These are phyloP conservation scores for Penicillium carneum DNA, from an alignment of 2,329 filamentous ascomycete genomes.

Conservation along the genomic window DNA sequence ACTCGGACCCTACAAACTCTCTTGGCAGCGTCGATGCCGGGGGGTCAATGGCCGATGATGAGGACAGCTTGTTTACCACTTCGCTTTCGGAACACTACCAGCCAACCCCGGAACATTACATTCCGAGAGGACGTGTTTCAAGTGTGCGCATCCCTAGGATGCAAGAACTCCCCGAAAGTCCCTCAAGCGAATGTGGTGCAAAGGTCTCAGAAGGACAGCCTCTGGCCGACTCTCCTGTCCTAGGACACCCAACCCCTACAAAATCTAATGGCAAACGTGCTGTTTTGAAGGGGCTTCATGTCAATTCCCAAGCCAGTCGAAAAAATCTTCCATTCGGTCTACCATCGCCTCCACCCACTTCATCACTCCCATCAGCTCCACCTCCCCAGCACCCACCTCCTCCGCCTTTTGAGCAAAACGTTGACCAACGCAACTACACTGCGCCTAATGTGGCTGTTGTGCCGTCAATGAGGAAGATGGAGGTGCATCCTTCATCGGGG, in stretches of 20 bases:
- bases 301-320: conserved; percentile 22
- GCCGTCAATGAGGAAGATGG: conserved; percentile 18
- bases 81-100: conserved; percentile 26
- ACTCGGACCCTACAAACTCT: conserved; percentile 18
- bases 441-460: conserved; percentile 20
- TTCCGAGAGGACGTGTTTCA: conserved; percentile 23
- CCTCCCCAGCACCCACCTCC: conserved; percentile 32
- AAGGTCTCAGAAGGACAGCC: conserved; percentile 20
- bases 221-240: conserved; percentile 34
- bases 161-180: conserved; percentile 26
- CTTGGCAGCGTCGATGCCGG: conserved; percentile 18
- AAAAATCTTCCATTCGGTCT: conserved; percentile 35
- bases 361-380: conserved; percentile 36
- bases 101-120: conserved; percentile 24
- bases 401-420: conserved; percentile 15
- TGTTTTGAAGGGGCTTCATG: conserved; percentile 22
- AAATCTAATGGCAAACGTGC: conserved; percentile 24
- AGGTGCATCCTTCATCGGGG: conserved; percentile 18
- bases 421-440: conserved; percentile 29
- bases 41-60: conserved; percentile 19
- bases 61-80: conserved; percentile 15
- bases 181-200: conserved; percentile 6
- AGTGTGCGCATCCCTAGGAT: conserved; percentile 29
- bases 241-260: conserved; percentile 22
- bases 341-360: conserved; percentile 39